Percentiles rank a stretch among this genome's conserved stretches.
Conservation (phyloP, 148 eudicot species). For the Euryodendron excelsum region DNA sequence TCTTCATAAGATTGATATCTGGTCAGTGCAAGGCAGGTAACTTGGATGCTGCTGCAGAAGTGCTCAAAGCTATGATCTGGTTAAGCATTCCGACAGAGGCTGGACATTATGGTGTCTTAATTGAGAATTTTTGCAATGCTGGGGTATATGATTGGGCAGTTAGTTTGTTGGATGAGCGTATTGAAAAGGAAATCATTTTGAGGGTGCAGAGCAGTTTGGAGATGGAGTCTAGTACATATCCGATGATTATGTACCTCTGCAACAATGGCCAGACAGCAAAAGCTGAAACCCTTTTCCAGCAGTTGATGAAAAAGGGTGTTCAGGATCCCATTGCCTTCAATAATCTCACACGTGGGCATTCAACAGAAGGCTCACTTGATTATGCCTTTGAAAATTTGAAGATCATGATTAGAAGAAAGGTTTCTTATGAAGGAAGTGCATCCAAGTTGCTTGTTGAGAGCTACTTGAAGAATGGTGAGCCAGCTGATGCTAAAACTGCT, state of each 20-base stretch:
- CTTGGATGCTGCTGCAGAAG: slow-evolving; percentile 81
- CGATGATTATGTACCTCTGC: slow-evolving; percentile 70
- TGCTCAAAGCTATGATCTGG: slow-evolving; percentile 71
- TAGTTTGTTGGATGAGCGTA: slow-evolving; percentile 68
- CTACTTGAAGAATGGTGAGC: slow-evolving; percentile 74
- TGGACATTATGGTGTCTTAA: slow-evolving; percentile 81
- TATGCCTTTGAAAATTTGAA: slow-evolving; percentile 69
- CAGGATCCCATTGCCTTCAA: slow-evolving; percentile 65
- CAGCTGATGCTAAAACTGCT: slow-evolving; percentile 85
- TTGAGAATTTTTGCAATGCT: slow-evolving; percentile 75
- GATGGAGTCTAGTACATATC: slow-evolving; percentile 72
- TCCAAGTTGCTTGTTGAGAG: slow-evolving; percentile 56
- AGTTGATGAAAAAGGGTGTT: slow-evolving; percentile 87
- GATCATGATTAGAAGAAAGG: slow-evolving; percentile 80
- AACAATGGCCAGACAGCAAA: slow-evolving; percentile 60
- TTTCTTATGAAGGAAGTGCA: slow-evolving; percentile 50
- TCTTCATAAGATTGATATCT: slow-evolving; percentile 53
- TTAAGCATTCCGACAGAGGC: slow-evolving; percentile 77
- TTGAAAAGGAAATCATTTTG: slow-evolving; percentile 77
- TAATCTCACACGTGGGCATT: slow-evolving; percentile 70
- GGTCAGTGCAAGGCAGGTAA: slow-evolving; percentile 76
- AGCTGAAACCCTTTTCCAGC: slow-evolving; percentile 79
- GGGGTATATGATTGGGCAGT: slow-evolving; percentile 62
- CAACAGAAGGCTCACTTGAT: slow-evolving; percentile 68
- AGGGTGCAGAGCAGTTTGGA: slow-evolving; percentile 57